Percentiles rank a stretch among this genome's conserved stretches.
Evolutionary conservation across 495 filamentous ascomycete species (phyloP).

Genomic region (Trichoderma erinaceum): DNA sequence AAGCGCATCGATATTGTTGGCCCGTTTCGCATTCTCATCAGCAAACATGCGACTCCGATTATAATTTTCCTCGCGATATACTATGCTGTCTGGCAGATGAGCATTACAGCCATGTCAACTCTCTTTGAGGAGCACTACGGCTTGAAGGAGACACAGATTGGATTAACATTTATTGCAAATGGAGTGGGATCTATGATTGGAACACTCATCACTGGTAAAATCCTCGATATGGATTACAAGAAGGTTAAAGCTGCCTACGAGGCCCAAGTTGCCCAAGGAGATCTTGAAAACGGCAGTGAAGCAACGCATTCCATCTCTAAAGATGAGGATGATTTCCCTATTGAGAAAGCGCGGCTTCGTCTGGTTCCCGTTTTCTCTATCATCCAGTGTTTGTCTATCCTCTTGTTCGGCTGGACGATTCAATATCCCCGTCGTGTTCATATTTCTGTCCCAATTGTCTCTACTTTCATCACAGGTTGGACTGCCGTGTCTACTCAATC

Average conservation of each 20-base stretch:
- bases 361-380: slow-evolving; percentile 28
- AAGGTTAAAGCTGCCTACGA: slow-evolving; percentile 32
- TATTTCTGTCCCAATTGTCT: slow-evolving; percentile 31
- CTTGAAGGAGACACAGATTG: slow-evolving; percentile 41
- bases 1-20: slow-evolving; percentile 35
- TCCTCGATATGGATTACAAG: slow-evolving; percentile 38
- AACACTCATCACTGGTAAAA: slow-evolving; percentile 41
- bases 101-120: slow-evolving; percentile 47
- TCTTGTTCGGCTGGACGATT: slow-evolving; percentile 36
- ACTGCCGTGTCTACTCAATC: slow-evolving; percentile 33
- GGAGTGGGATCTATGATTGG: slow-evolving; percentile 47
- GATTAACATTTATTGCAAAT: slow-evolving; percentile 47
- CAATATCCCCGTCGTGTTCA: slow-evolving; percentile 25
- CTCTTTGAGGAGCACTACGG: slow-evolving; percentile 41
- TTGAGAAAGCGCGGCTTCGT: slow-evolving; percentile 36
- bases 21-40: slow-evolving; percentile 42
- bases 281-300: not conserved
- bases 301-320: not conserved
- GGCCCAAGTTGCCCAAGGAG: not conserved
- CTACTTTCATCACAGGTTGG: slow-evolving; percentile 39
- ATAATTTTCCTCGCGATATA: slow-evolving; percentile 46
- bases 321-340: slow-evolving; percentile 24
- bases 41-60: slow-evolving; percentile 39
- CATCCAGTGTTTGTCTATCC: slow-evolving; percentile 28
- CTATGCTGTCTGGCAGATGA: slow-evolving; percentile 54